These are phyloP conservation scores for Cucurbita moschata DNA, from an alignment of 306 rosid species.

Conservation along the genomic window DNA sequence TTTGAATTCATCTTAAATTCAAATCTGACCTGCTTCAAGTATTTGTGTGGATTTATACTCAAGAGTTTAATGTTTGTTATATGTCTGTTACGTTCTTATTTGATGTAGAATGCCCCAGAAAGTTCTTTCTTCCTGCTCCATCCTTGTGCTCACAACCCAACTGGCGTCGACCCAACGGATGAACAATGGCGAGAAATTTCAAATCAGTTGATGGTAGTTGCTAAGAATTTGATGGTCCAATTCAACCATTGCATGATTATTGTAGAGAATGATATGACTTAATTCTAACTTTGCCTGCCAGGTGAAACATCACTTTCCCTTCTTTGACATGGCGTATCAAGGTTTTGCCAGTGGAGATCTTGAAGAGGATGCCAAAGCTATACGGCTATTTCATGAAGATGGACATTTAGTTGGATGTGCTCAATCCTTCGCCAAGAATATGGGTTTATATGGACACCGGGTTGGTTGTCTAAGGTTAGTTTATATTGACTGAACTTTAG, in stretches of 20 bases:
- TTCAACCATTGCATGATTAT: not conserved
- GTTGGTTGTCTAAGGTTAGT: conserved; percentile 29
- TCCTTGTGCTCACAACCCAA: conserved; percentile 36
- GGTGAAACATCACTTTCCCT: conserved; percentile 26
- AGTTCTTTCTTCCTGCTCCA: conserved; percentile 22
- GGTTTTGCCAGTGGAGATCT: conserved; percentile 32
- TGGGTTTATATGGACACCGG: conserved; percentile 29
- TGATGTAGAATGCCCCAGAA: conserved; percentile 20
- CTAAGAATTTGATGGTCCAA: not conserved
- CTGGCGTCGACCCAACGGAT: conserved; percentile 25
- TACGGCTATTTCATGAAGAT: conserved; percentile 20
- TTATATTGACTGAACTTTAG: not conserved
- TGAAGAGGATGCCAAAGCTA: conserved; percentile 22
- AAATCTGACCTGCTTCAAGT: too few species aligned
- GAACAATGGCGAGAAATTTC: conserved; percentile 31
- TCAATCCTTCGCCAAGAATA: conserved; percentile 30
- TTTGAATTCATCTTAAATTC: too few species aligned
- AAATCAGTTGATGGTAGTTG: conserved; percentile 14
- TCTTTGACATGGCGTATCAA: conserved; percentile 33
- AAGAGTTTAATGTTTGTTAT: not conserved
- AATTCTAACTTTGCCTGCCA: conserved; percentile 1
- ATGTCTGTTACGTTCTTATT: not conserved
- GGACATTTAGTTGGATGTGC: conserved; percentile 24
- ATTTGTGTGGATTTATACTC: too few species aligned
- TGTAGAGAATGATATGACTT: not conserved